A percentile compares a stretch with the other conserved stretches of the same genome.
phyloP scores from a whole-genome alignment of 2,329 filamentous ascomycete species.

The Colletotrichum acutatum region DNA sequence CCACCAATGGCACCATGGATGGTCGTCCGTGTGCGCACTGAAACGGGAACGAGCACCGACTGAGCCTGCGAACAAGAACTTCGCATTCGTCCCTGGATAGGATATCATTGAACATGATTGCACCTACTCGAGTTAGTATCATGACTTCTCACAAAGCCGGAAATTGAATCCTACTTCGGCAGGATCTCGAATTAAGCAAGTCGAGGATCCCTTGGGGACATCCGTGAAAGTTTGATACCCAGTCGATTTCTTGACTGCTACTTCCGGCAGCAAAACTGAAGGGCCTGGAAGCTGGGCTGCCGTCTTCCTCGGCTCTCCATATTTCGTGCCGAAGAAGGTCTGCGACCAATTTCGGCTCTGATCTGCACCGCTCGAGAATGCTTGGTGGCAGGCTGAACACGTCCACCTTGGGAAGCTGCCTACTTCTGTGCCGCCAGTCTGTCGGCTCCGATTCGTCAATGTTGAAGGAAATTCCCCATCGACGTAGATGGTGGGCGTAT shows the following conservation, averaged over 20 bases:
- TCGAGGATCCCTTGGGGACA: conserved; percentile 83
- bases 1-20: conserved; percentile 71
- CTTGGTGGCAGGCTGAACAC: conserved; percentile 73
- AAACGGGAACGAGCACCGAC: conserved; percentile 77
- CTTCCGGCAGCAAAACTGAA: not conserved
- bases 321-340: conserved; percentile 80
- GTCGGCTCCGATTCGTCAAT: conserved; percentile 39
- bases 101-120: conserved; percentile 87
- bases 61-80: conserved; percentile 66
- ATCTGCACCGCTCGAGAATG: conserved; percentile 80
- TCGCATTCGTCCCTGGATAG: conserved; percentile 69
- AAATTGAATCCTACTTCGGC: conserved; percentile 65
- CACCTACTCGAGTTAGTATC: conserved; percentile 51
- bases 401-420: conserved; percentile 47
- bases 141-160: not conserved
- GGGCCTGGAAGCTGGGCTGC: conserved; percentile 20
- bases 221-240: conserved; percentile 71
- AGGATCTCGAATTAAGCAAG: conserved; percentile 79
- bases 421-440: conserved; percentile 18
- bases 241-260: conserved; percentile 48
- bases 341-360: conserved; percentile 77
- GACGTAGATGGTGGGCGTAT: conserved; percentile 66
- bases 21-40: conserved; percentile 85
- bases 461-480: conserved; percentile 82
- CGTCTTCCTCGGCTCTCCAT: conserved; percentile 71